Evolutionary conservation across 306 rosid species (phyloP).

Genomic region (Begonia masoniana): DNA sequence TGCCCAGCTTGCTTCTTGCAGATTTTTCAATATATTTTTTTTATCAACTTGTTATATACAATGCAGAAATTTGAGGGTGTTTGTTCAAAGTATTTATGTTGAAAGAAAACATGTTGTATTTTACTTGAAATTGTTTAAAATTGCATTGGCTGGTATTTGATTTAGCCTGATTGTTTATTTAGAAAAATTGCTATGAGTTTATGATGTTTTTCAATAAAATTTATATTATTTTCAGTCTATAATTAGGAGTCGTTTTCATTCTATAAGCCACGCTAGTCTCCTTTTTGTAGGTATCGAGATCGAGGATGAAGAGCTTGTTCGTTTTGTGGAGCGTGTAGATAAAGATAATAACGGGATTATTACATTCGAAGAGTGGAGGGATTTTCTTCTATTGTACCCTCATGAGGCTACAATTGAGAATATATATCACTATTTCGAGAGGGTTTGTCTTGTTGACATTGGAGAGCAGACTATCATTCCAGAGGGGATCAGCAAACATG

Average conservation of each 20-base stretch:
- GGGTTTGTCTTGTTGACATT: constrained; percentile 86
- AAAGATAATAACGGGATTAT: constrained; percentile 90
- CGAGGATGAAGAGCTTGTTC: constrained; percentile 95
- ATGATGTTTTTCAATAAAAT: no score
- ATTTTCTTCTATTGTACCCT: constrained; percentile 86
- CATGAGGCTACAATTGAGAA: constrained; percentile 95
- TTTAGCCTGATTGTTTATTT: no score
- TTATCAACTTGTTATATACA: no score
- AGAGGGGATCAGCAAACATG: constrained; percentile 72
- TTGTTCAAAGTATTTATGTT: no score
- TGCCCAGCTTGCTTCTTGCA: no score
- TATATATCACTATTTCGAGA: constrained; percentile 89
- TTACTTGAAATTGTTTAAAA: no score
- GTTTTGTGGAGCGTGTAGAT: constrained; percentile 87
- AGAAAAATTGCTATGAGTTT: no score
- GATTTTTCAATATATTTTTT: no score
- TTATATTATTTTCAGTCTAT: neutral
- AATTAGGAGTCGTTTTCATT: constrained; percentile 21
- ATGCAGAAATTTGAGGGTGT: no score
- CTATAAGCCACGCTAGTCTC: constrained; percentile 46
- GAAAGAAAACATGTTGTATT: no score
- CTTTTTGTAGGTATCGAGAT: constrained; percentile 75
- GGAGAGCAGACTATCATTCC: constrained; percentile 90
- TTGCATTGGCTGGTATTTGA: no score
- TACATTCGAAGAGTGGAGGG: constrained; percentile 97